Base-by-base conservation (phyloP, 805 yeast species). In the Spathaspora girioi region DNA sequence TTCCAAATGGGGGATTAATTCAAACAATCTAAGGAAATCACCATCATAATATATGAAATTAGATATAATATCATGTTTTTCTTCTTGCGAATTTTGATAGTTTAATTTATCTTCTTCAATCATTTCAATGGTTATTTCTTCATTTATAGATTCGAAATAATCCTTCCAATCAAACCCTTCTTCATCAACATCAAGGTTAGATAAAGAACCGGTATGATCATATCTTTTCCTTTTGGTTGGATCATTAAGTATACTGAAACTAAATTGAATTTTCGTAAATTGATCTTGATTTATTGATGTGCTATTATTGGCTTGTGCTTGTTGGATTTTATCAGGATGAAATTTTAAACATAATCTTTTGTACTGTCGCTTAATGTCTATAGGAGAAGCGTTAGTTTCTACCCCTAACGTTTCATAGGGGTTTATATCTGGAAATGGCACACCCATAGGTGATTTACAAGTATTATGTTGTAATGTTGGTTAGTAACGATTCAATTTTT, bases 1-100 rank as follows among this genome's bases (percentile, higher is more conserved):
- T 54, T 86, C 91, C 48, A 87, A 75, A 66, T 91, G 97, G 9
- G 94, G 87, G 3, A 91, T 84, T 32, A 76, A 74, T 63, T 89
- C 96, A 61, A 90, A 87, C 5, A 90, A 69, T 47, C 74, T 72
- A 45, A 84, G 71, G 59, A 90, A 80, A 59, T 88, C 89, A 5
- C 96, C 96, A 12, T 81, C 77, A 44, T 76, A 75, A 57, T 74
- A 80, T 8, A 73, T 65, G 69, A 86, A 86, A 46, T 78, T 74
- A 45, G 80, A 78, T 43, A 81, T 52, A n/a, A 91, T 76, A 61
- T 91, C 97, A 3, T 69, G 70, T 45, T 60, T 63, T 56, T 85
- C 91, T 56, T 84, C 88, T 5, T 59, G 60, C n/a, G 84, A 76
- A 3, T 74, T 78, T 58, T 86, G 89, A 61, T 90, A 90, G 46